Percentiles rank a stretch among this genome's conserved stretches.
Evolutionary conservation across 768 basidiomycete genomes (phyloP).

Genomic region (Candolleomyces eurysporus): DNA sequence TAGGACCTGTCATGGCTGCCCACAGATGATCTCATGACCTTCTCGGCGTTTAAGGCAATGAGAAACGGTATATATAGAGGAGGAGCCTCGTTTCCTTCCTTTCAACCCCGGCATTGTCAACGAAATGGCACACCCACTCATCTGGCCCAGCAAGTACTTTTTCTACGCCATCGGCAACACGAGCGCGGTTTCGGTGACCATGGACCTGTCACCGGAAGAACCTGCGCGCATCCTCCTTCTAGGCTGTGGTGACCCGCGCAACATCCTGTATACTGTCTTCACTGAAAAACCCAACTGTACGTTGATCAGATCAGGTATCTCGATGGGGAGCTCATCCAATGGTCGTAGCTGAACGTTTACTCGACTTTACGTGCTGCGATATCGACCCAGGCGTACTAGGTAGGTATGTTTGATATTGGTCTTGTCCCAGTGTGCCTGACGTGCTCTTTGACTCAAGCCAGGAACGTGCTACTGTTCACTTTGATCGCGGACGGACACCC

Average conservation of each 20-base stretch:
- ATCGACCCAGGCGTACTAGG: constrained; percentile 47
- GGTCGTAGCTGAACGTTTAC: constrained; percentile 21
- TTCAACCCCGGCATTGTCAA: neutral
- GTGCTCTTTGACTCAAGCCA: constrained; percentile 29
- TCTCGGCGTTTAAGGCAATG: too few species aligned
- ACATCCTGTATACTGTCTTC: constrained; percentile 48
- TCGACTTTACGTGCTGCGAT: constrained; percentile 55
- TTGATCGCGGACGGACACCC: constrained; percentile 33
- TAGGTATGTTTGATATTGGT: constrained; percentile 13
- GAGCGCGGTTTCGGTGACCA: constrained; percentile 48
- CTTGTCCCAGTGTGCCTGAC: neutral
- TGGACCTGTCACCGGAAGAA: constrained; percentile 45
- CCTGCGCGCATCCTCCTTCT: constrained; percentile 47
- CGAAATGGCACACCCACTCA: constrained; percentile 42
- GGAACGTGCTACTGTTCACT: constrained; percentile 47
- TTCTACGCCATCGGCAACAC: constrained; percentile 66
- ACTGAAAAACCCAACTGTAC: constrained; percentile 24
- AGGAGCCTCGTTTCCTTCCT: too few species aligned
- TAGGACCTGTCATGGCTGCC: too few species aligned
- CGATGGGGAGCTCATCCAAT: neutral
- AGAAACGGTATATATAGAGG: too few species aligned
- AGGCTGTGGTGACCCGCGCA: constrained; percentile 58
- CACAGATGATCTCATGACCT: too few species aligned
- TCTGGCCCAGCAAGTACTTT: constrained; percentile 42
- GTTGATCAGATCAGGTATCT: constrained; percentile 4